A percentile compares a stretch with the other conserved stretches of the same genome.
Conservation (phyloP, 2,329 filamentous ascomycete genomes). For the Emmonsiellopsis sp. region DNA sequence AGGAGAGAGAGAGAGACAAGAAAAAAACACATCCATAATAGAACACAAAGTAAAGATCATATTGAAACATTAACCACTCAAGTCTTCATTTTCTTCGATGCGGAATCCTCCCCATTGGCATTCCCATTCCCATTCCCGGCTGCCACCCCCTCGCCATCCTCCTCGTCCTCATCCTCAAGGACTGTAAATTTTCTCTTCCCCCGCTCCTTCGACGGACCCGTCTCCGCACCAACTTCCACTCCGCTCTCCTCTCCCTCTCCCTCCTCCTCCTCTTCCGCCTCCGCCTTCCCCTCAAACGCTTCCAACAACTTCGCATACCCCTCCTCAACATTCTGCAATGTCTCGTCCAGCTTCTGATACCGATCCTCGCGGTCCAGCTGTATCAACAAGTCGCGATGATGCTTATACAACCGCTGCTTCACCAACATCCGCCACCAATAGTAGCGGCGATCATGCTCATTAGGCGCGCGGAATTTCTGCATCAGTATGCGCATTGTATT, state of each 20-base stretch:
- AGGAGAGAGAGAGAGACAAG: no score
- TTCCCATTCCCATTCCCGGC: not conserved
- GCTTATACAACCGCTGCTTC: constrained; percentile 54
- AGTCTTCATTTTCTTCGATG: constrained; percentile 3
- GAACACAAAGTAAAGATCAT: not conserved
- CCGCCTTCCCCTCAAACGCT: constrained; percentile 22
- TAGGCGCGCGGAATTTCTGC: constrained; percentile 36
- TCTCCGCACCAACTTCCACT: constrained; percentile 16
- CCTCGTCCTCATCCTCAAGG: constrained; percentile 19
- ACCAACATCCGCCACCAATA: constrained; percentile 58
- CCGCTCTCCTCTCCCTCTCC: constrained; percentile 17
- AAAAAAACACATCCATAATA: not conserved
- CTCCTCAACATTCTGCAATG: constrained; percentile 47
- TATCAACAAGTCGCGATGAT: constrained; percentile 50
- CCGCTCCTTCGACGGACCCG: constrained; percentile 14
- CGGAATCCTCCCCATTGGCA: not conserved
- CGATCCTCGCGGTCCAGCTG: constrained; percentile 50
- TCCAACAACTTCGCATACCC: constrained; percentile 50
- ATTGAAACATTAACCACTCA: not conserved
- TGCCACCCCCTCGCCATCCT: not conserved
- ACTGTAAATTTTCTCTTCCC: constrained; percentile 25
- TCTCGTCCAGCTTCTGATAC: constrained; percentile 51
- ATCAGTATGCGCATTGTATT: constrained; percentile 44
- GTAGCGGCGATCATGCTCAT: constrained; percentile 50
- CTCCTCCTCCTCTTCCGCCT: constrained; percentile 10